Conservation (phyloP, 1,139 yeast genomes). For the Saccharomyces hybrid region DNA sequence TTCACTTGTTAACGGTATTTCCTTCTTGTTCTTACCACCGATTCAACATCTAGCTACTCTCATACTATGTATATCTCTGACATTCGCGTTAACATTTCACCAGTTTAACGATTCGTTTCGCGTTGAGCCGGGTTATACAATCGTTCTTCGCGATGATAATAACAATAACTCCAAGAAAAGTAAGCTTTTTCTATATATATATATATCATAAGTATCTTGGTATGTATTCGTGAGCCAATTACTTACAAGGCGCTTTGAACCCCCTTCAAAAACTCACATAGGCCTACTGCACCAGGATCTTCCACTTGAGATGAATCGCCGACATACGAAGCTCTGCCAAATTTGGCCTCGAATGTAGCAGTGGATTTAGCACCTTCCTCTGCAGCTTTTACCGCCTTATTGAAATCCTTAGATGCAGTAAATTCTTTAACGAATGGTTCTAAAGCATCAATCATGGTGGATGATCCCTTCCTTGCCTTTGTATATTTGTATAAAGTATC, state of each 20-base stretch:
- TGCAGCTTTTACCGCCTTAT: conserved; percentile 61
- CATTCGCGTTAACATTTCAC: background rate
- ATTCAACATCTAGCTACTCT: background rate
- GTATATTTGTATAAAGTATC: conserved; percentile 70
- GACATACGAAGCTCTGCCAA: conserved; percentile 92
- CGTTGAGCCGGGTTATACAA: background rate
- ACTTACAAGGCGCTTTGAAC: conserved; percentile 16
- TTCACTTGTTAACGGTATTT: background rate
- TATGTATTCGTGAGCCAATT: background rate
- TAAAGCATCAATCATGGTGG: conserved; percentile 80
- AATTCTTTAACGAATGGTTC: conserved; percentile 76
- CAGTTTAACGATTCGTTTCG: background rate
- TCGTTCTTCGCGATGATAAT: background rate
- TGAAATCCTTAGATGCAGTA: conserved; percentile 41
- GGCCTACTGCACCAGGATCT: conserved; percentile 90
- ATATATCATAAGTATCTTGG: background rate
- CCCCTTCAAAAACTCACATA: conserved; percentile 61
- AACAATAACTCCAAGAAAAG: background rate
- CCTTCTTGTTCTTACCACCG: background rate
- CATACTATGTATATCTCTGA: background rate
- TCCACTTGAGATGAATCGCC: conserved; percentile 57
- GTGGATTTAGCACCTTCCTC: conserved; percentile 70
- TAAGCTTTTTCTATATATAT: background rate
- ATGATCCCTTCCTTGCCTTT: conserved; percentile 81
- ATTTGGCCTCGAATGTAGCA: conserved; percentile 66